Evolutionary conservation across 371 early-diverging fungal species (phyloP), one percentile per base, ranked within the genome.

Genomic region (Phascolomyces articulosus): DNA sequence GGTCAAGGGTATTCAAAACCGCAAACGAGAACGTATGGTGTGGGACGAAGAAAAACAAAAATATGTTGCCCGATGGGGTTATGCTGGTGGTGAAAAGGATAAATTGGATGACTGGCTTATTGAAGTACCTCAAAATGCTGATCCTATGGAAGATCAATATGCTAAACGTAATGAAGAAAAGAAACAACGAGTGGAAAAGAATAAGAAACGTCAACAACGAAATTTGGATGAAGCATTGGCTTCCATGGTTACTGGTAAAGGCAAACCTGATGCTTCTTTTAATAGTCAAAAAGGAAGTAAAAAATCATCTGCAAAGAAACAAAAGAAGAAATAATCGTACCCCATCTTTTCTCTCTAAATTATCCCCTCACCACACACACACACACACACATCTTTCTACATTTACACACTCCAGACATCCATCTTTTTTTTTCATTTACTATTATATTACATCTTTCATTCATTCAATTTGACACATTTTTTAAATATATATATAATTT

Each of bases 1-100:
- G 77, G 85, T 86, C 67, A 99, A 99, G 85, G 98, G 98, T 24
- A 98, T 99, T 70, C 86, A 89, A 74, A 96, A 95, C 65, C 87
- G 80, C 73, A 96, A 96, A 80, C 89, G 89, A 73, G 86, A 87
- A 6, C 83, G 91, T 16, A 87, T 93, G 86, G 94, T 90, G 48
- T 97, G 72, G 73, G 95, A 98, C 73, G 98, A 98, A 64, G 91
- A 83, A 2, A 80, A 85, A 65, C 90, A 93, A 62, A 93, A 96
- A 71, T 96, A 92, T 78, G 85, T 85, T 34, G 96, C 96, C 58
- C 86, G 93, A 53, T 99, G 89, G 85, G 99, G 99, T 40, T 97
- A 94, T 79, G 87, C 90, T 72, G 91, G 91, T 60, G 78, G 84
- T 41, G 78, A 80, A 54, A 93, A 93, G 72, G 90, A 92, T 55